phyloP scores from a whole-genome alignment of 2,329 filamentous ascomycete genomes.

The Cladophialophora immunda region DNA sequence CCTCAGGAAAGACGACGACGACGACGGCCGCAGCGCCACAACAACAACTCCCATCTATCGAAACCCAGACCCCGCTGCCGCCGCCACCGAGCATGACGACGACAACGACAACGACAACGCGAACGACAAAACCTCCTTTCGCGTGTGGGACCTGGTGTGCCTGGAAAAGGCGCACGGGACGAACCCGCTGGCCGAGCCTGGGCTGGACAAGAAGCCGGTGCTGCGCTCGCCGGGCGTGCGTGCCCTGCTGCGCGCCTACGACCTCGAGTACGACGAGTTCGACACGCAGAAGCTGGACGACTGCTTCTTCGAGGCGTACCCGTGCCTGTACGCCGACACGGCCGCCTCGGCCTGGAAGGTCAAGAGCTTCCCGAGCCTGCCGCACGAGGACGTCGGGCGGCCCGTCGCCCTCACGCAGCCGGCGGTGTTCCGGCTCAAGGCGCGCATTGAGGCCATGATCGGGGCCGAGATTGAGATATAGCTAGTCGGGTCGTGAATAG shows the following conservation, averaged over 20 bases:
- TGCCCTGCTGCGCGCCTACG: conserved; percentile 80
- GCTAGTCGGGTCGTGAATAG: not conserved
- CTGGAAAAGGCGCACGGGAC: conserved; percentile 21
- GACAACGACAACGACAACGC: not conserved
- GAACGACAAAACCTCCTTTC: conserved; percentile 24
- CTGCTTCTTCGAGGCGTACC: conserved; percentile 29
- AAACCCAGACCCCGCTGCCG: too few species aligned
- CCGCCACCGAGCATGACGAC: not conserved
- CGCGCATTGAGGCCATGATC: conserved; percentile 18
- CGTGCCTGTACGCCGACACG: conserved; percentile 26
- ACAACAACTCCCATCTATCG: not conserved
- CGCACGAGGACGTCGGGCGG: conserved; percentile 16
- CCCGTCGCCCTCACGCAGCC: conserved; percentile 13
- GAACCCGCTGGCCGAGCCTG: conserved; percentile 2
- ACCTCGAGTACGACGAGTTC: conserved; percentile 90
- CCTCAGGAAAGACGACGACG: not conserved
- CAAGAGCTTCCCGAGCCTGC: conserved; percentile 12
- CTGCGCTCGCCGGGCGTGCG: conserved; percentile 20
- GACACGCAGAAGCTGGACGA: conserved; percentile 66
- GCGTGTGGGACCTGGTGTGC: conserved; percentile 29
- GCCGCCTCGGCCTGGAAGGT: conserved; percentile 25
- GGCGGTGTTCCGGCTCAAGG: conserved; percentile 22
- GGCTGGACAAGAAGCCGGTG: conserved; percentile 10
- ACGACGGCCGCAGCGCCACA: not conserved
- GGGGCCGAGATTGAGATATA: conserved; percentile 14